Evolutionary conservation across 495 filamentous ascomycete genomes (phyloP), one percentile per base, ranked within the genome.

Genomic region (Pseudotulostoma volvatum): DNA sequence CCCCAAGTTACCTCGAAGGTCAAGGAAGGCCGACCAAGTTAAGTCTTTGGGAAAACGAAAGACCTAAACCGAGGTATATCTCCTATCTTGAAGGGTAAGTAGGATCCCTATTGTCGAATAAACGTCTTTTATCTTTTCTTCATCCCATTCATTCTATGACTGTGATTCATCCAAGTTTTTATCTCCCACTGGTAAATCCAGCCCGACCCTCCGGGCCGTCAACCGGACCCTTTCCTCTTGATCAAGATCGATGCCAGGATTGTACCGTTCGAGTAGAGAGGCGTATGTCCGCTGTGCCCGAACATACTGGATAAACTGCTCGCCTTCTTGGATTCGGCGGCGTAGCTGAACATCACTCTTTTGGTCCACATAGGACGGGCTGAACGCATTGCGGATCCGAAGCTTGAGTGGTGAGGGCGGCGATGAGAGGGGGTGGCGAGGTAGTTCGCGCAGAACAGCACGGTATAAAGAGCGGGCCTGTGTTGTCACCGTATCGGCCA

Each of bases 401-500:
- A 63, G 52, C 56, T 81, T 71, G 4, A 79, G 64, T 15, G 72
- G 72, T 7, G 74, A 79, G 16, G 67, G 54, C 32, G 62, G 59
- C 4, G 64, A 58, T 31, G 61, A 50, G 53, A 76, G 59, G 2
- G 64, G 61, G 32, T 71, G 75, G 33, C 77, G 73, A 14, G 90
- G 88, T 19, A 95, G 77, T 62, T 95, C 87, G 58, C 86, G 83
- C 38, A 95, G 82, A 56, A 97, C 66, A 15, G 76, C 70, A 49
- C 90, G 82, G 67, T 97, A 97, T 52, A 93, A 67, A 33, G 82
- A 73, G 52, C 81, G 82, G 35, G 79, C 56, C 50, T 71, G 71
- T 20, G 61, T 45, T 36, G 51, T 36, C 38, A 56, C 50, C 23
- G 38, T 38, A 18, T 37, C 37, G 34, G 38, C 15, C 46, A 53